Percentiles rank a stretch among this genome's conserved stretches.
phyloP scores from a whole-genome alignment of 176 grass and related monocot genomes.

The Elaeis guineensis region DNA sequence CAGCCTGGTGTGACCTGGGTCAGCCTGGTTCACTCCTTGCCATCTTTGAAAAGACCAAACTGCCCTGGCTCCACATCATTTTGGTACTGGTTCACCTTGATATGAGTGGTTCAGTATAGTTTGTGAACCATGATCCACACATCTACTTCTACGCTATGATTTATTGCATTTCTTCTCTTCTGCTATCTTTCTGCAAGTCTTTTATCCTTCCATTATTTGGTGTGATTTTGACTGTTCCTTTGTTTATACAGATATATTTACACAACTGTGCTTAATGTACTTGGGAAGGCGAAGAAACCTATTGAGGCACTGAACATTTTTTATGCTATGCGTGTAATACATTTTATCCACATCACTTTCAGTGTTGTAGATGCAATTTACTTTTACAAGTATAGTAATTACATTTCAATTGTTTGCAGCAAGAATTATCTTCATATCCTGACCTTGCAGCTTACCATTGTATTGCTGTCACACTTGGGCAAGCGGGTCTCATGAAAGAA shows the following conservation, averaged over 20 bases:
- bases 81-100: too few relatives aligned
- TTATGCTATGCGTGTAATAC: constrained; percentile 74
- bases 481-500: constrained; percentile 94
- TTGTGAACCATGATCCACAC: too few relatives aligned
- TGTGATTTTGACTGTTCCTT: too few relatives aligned
- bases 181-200: too few relatives aligned
- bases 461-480: constrained; percentile 80
- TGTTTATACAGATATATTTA: constrained; percentile 76
- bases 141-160: too few relatives aligned
- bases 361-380: neutral
- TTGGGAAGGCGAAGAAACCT: constrained; percentile 90
- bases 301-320: constrained; percentile 82
- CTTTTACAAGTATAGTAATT: constrained; percentile 9
- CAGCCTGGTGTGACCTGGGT: too few relatives aligned
- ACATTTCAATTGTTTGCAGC: constrained; percentile 44
- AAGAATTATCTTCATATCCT: constrained; percentile 86
- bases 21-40: too few relatives aligned
- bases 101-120: too few relatives aligned
- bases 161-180: too few relatives aligned
- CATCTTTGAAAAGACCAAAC: too few relatives aligned
- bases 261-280: constrained; percentile 82
- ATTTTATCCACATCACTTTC: neutral
- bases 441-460: constrained; percentile 89
- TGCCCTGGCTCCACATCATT: too few relatives aligned
- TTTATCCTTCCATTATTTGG: too few relatives aligned